Conservation (phyloP, 2,329 filamentous ascomycete species). For the Boeremia lycopersici region DNA sequence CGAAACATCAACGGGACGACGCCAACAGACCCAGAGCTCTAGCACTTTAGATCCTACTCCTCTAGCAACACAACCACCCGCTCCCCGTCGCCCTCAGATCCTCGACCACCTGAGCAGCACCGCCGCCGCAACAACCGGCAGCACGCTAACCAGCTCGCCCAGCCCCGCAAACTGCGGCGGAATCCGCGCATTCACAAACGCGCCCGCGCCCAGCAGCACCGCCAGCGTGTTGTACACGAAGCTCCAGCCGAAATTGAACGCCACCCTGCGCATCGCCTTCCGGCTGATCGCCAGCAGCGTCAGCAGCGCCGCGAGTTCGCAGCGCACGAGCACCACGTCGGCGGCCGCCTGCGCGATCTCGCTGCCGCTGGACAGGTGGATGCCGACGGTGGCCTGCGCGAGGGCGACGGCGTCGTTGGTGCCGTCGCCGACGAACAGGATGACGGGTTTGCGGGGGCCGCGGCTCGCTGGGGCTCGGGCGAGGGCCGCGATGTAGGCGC, state of each 20-base stretch:
- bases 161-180: conserved; percentile 71
- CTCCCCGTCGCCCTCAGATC: too few species aligned
- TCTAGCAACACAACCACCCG: too few species aligned
- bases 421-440: conserved; percentile 77
- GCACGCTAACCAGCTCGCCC: conserved; percentile 74
- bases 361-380: conserved; percentile 65
- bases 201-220: conserved; percentile 67
- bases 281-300: conserved; percentile 61
- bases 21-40: too few species aligned
- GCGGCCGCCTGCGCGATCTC: conserved; percentile 72
- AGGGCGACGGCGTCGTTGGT: conserved; percentile 81
- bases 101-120: conserved; percentile 51
- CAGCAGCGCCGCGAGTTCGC: conserved; percentile 61
- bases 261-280: conserved; percentile 49
- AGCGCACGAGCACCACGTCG: conserved; percentile 70
- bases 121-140: conserved; percentile 69
- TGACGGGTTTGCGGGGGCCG: conserved; percentile 37
- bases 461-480: background rate
- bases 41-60: too few species aligned
- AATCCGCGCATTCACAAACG: conserved; percentile 60
- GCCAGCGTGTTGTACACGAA: conserved; percentile 74
- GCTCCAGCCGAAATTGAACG: conserved; percentile 74
- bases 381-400: conserved; percentile 71
- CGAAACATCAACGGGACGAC: too few species aligned
- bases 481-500: conserved; percentile 55